Evolutionary conservation across 768 basidiomycete genomes (phyloP).

Genomic region (Fomitopsis pulvina): DNA sequence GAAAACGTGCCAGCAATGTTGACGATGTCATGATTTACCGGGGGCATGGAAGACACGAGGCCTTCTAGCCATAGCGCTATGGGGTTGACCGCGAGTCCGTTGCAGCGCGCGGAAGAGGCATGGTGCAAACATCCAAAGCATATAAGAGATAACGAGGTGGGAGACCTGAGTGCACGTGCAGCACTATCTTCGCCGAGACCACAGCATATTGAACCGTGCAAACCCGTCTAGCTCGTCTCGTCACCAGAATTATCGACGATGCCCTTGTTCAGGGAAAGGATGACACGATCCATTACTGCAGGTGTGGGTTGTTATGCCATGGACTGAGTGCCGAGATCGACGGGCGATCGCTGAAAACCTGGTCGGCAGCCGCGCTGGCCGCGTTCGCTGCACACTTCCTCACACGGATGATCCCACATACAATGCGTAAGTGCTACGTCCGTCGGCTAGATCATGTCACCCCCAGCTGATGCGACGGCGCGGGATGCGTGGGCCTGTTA

Average conservation of each 20-base stretch:
- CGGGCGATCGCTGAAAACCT: not conserved
- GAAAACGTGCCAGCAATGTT: not conserved
- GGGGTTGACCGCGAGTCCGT: not conserved
- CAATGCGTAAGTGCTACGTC: conserved; percentile 13
- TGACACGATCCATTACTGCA: conserved; percentile 10
- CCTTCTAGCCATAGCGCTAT: not conserved
- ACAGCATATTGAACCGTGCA: not conserved
- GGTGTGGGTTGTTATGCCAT: conserved; percentile 7
- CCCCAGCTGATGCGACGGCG: not conserved
- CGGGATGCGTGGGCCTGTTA: conserved; percentile 1
- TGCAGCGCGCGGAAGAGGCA: not conserved
- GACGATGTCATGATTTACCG: not conserved
- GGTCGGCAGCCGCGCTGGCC: conserved; percentile 11
- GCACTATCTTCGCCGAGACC: not conserved
- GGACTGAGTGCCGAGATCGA: not conserved
- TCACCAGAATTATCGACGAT: not conserved
- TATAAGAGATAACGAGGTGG: not conserved
- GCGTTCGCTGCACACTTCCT: conserved; percentile 16
- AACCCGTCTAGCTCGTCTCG: not conserved
- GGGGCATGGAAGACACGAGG: not conserved
- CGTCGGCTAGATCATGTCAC: not conserved
- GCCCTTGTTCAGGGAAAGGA: conserved; percentile 14
- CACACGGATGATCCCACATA: conserved; percentile 11
- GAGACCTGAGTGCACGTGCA: not conserved
- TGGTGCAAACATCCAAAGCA: not conserved